These are phyloP conservation scores for Hymenochaete sp. DNA, from an alignment of 1,284 basidiomycete genomes.

Conservation along the genomic window DNA sequence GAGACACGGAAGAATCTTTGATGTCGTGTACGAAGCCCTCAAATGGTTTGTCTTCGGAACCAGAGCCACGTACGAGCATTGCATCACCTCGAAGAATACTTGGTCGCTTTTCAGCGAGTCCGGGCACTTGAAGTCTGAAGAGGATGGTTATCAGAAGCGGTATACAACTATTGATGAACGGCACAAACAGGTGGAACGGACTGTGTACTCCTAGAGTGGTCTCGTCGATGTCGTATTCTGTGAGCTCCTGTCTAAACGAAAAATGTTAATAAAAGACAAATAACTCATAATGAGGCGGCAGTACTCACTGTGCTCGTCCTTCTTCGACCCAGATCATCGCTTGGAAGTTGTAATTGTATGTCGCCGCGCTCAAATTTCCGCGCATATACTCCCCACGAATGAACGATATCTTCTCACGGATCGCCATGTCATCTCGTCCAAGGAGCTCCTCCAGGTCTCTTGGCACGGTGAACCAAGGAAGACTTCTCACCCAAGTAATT, in stretches of 20 bases:
- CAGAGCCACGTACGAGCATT: slow-evolving; percentile 31
- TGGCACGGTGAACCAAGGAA: background rate
- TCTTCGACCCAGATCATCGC: slow-evolving; percentile 39
- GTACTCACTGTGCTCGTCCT: slow-evolving; percentile 34
- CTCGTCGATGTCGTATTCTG: slow-evolving; percentile 34
- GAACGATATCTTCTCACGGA: slow-evolving; percentile 21
- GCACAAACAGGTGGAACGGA: background rate
- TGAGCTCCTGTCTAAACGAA: slow-evolving; percentile 34
- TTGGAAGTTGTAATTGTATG: slow-evolving; percentile 35
- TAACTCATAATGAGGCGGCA: background rate
- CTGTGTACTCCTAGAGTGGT: slow-evolving; percentile 26
- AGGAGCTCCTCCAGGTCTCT: background rate
- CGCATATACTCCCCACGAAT: slow-evolving; percentile 31
- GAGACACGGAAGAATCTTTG: slow-evolving; percentile 30
- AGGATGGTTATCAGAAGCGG: slow-evolving; percentile 1
- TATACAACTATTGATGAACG: slow-evolving; percentile 2
- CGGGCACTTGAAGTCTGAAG: slow-evolving; percentile 37
- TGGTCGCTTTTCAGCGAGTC: slow-evolving; percentile 41
- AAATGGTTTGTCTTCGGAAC: slow-evolving; percentile 32
- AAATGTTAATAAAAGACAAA: background rate
- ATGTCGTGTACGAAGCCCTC: slow-evolving; percentile 44
- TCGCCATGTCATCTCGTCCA: slow-evolving; percentile 1
- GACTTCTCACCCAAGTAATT: slow-evolving; percentile 3
- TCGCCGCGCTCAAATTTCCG: slow-evolving; percentile 25
- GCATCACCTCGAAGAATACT: slow-evolving; percentile 44